Conservation (phyloP, 2,329 filamentous ascomycete genomes). For the Phialophora expanda region DNA sequence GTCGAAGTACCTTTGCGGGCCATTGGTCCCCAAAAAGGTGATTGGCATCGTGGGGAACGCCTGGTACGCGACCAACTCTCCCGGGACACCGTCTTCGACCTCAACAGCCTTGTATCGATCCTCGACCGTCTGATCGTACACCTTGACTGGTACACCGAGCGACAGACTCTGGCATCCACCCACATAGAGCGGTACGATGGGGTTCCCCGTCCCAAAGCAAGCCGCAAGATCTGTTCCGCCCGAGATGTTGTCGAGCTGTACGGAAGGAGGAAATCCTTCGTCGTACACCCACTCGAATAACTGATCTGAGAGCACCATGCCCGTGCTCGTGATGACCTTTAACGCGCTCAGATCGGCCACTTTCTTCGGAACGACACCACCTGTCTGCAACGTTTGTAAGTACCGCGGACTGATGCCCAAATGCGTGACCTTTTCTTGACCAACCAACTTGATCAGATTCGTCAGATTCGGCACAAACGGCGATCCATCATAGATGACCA, state of each 20-base stretch:
- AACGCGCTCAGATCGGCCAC: constrained; percentile 68
- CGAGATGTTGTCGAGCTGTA: constrained; percentile 62
- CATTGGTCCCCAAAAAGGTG: constrained; percentile 63
- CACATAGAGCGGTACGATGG: constrained; percentile 68
- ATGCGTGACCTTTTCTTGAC: constrained; percentile 69
- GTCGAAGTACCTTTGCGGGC: constrained; percentile 60
- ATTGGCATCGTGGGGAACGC: constrained; percentile 79
- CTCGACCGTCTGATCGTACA: constrained; percentile 53
- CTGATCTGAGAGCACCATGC: constrained; percentile 79
- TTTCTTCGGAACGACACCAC: constrained; percentile 65
- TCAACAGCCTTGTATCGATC: constrained; percentile 51
- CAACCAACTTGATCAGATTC: constrained; percentile 67
- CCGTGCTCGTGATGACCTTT: constrained; percentile 70
- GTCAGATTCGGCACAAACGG: constrained; percentile 73
- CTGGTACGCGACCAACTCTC: constrained; percentile 73
- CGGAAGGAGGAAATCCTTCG: constrained; percentile 67
- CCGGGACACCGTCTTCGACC: constrained; percentile 68
- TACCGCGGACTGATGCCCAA: constrained; percentile 78
- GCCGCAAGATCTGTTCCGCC: constrained; percentile 44
- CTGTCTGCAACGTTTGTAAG: constrained; percentile 73
- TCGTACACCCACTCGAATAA: constrained; percentile 83
- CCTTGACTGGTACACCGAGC: constrained; percentile 58
- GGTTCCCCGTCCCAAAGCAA: constrained; percentile 60
- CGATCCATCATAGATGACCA: constrained; percentile 80
- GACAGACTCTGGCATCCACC: constrained; percentile 62